A percentile compares a stretch with the other conserved stretches of the same genome.
Evolutionary conservation across 2,329 filamentous ascomycete genomes (phyloP).

Genomic region (Diaporthe eres): DNA sequence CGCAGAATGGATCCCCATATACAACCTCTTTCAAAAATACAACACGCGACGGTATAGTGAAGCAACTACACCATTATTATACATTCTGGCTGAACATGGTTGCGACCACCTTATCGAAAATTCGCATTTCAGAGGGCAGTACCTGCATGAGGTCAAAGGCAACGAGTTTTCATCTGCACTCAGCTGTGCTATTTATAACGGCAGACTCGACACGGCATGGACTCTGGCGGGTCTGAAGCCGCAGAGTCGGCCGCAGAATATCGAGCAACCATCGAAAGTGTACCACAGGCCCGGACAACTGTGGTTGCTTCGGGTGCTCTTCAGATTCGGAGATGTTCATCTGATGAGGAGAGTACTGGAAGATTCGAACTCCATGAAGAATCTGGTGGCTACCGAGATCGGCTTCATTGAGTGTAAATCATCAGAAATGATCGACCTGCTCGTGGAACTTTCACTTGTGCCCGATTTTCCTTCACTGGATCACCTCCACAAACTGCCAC

Average conservation of each 20-base stretch:
- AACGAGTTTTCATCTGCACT: too few relatives aligned
- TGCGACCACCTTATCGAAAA: not conserved
- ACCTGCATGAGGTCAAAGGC: not conserved
- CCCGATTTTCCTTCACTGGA: too few relatives aligned
- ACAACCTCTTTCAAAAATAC: conserved; percentile 50
- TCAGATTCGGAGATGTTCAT: too few relatives aligned
- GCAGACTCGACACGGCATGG: conserved; percentile 1
- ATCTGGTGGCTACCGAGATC: too few relatives aligned
- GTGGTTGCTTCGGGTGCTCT: too few relatives aligned
- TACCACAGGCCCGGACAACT: too few relatives aligned
- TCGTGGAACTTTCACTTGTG: not conserved
- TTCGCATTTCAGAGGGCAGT: not conserved
- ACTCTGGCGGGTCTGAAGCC: not conserved
- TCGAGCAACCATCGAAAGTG: too few relatives aligned
- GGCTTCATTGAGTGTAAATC: too few relatives aligned
- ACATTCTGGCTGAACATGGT: conserved; percentile 46
- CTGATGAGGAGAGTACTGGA: not conserved
- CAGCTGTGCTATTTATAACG: not conserved
- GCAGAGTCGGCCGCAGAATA: not conserved
- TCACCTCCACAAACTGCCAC: too few relatives aligned
- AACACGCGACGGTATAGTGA: conserved; percentile 2
- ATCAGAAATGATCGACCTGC: not conserved
- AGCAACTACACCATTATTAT: not conserved
- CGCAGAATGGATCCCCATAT: conserved; percentile 46
- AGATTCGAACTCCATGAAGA: not conserved